Conservation (phyloP, 176 grass and related monocot species). For the Secale cereale region DNA sequence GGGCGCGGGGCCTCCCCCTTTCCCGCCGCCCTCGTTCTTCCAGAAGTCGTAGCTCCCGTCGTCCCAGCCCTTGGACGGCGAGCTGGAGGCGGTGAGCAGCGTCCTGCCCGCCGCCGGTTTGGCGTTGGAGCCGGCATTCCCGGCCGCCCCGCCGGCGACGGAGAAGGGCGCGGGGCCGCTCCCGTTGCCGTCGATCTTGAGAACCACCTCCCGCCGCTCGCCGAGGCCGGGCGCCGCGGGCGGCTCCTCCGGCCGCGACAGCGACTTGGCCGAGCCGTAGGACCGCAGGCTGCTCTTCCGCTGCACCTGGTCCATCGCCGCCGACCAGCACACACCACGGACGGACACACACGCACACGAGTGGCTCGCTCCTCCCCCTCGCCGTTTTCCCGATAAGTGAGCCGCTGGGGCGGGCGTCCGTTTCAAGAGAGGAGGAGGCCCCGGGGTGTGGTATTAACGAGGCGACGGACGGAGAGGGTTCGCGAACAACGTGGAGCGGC, state of each 20-base stretch:
- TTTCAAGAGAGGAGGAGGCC: no score
- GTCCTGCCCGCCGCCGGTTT: neutral
- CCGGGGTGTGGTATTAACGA: neutral
- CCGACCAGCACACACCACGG: neutral
- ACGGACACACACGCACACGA: neutral
- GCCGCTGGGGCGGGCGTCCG: no score
- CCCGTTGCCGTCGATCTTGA: conserved; percentile 66
- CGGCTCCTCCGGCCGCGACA: conserved; percentile 16
- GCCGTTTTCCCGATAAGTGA: no score
- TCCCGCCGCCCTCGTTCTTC: conserved; percentile 9
- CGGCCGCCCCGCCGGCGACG: neutral
- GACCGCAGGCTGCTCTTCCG: conserved; percentile 34
- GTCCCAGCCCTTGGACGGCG: conserved; percentile 51
- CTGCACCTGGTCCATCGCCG: conserved; percentile 41
- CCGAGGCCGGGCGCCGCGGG: conserved; percentile 3
- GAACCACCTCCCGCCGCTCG: conserved; percentile 40
- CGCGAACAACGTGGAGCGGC: conserved; percentile 43
- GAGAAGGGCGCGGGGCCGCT: conserved; percentile 31
- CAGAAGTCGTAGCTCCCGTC: conserved; percentile 56
- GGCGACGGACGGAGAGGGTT: conserved; percentile 28
- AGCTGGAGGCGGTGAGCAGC: neutral
- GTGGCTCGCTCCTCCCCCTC: neutral
- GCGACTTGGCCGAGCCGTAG: conserved; percentile 31
- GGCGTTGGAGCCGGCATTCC: conserved; percentile 23
- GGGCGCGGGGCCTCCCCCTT: neutral